These are phyloP conservation scores for Metschnikowia reukaufii DNA, from an alignment of 805 yeast species.

Conservation along the genomic window DNA sequence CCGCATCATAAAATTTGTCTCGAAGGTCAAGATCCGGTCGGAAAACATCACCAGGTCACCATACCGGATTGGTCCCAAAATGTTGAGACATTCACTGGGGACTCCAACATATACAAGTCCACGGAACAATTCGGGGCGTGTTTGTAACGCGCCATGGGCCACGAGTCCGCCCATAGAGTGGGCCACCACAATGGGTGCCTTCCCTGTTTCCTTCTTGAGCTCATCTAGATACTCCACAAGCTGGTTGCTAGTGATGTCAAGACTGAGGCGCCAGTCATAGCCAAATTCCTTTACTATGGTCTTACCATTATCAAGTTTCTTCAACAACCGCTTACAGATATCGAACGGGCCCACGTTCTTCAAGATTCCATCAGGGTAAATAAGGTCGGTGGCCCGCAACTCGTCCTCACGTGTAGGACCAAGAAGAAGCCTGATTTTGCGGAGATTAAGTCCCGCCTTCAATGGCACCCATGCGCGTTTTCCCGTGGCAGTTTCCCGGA, in stretches of 20 bases:
- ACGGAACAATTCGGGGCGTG: slow-evolving; percentile 64
- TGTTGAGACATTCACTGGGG: slow-evolving; percentile 82
- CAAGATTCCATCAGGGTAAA: slow-evolving; percentile 75
- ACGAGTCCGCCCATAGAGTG: slow-evolving; percentile 95
- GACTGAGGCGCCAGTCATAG: slow-evolving; percentile 90
- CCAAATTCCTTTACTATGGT: slow-evolving; percentile 72
- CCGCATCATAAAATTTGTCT: slow-evolving; percentile 86
- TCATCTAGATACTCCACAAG: slow-evolving; percentile 49
- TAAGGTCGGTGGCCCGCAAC: slow-evolving; percentile 45
- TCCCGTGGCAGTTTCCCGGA: slow-evolving; percentile 62
- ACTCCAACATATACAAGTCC: slow-evolving; percentile 81
- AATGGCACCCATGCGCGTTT: slow-evolving; percentile 84
- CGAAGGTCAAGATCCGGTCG: slow-evolving; percentile 72
- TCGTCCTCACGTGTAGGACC: slow-evolving; percentile 80
- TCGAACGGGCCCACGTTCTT: slow-evolving; percentile 88
- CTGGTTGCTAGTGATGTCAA: slow-evolving; percentile 52
- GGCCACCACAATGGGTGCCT: slow-evolving; percentile 70
- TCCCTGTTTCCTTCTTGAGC: slow-evolving; percentile 49
- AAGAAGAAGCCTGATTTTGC: slow-evolving; percentile 64
- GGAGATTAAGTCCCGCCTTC: slow-evolving; percentile 76
- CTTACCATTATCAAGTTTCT: slow-evolving; percentile 56
- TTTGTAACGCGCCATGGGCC: slow-evolving; percentile 75
- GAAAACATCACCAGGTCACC: slow-evolving; percentile 80
- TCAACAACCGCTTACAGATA: slow-evolving; percentile 60
- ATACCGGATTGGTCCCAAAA: slow-evolving; percentile 78